Evolutionary conservation across 176 grass and related monocot species (phyloP), one percentile per base, ranked within the genome.

Genomic region (Oryza meridionalis): DNA sequence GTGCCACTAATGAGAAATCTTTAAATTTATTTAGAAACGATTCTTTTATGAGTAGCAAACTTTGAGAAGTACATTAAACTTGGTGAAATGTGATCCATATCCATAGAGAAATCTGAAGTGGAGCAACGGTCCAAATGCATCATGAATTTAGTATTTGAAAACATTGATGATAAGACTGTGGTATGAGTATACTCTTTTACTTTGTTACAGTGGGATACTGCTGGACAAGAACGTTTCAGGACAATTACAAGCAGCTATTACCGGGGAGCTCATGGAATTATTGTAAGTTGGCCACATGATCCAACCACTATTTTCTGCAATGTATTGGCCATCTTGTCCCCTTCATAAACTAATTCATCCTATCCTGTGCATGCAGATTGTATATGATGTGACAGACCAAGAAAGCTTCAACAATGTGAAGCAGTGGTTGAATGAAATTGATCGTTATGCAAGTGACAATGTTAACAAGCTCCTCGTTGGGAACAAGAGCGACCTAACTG

Each of bases 231-330:
- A 69, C 85, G 91, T 14, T 97, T 97, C 85, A 94, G 94, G 69
- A 97, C 94, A 49, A 97, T 97, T 49, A 97, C 94, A 5, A 97
- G 91, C 72, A 97, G 94, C 86, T 97, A 97, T 71, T 94, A 97
- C 31, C 91, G 91, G 26, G 94, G 94, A 35, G 94, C 94, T 79
- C 94, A 97, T 80, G 94, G 91, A 32, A 97, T 97, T 65, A 94
- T 97, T 84, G 94, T 94, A 91, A 85, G 88, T 85, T 76, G n/a
- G 3, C 31, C 11, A 9, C 5, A 2, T 72, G 42, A 79, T 40
- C 44, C 82, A 78, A 45, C 19, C 45, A 62, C 65, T 72, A 63
- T 7, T 58, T 47, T 76, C 67, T 22, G 12, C 45, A 71, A 31
- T 31, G 16, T 65, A 9, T 65, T 49, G 59, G 32, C 45, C 40